Evolutionary conservation across 2,329 filamentous ascomycete species (phyloP).

Genomic region (Epichloe aotearoae): DNA sequence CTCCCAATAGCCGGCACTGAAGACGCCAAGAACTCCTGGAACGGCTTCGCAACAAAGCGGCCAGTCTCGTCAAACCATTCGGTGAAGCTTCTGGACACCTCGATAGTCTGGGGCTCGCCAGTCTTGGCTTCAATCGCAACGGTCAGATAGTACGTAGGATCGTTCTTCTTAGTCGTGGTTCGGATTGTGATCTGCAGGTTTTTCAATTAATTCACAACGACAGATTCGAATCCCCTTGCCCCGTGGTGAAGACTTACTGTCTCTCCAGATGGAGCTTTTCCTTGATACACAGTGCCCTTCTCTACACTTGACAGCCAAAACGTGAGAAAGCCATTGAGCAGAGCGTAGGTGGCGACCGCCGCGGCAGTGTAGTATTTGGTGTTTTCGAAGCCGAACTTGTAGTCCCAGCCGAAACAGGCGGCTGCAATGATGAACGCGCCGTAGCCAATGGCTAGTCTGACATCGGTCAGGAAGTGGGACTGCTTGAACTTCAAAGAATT

Average conservation of each 20-base stretch:
- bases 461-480: conserved; percentile 66
- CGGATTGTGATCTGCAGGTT: conserved; percentile 53
- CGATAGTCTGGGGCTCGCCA: conserved; percentile 29
- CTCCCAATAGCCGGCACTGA: conserved; percentile 51
- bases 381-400: conserved; percentile 74
- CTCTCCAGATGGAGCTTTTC: conserved; percentile 50
- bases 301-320: conserved; percentile 80
- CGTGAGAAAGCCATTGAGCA: conserved; percentile 66
- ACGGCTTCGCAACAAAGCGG: conserved; percentile 59
- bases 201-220: conserved; percentile 3
- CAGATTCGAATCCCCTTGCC: background rate
- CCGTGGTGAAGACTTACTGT: conserved; percentile 33
- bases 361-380: conserved; percentile 71
- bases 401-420: conserved; percentile 82
- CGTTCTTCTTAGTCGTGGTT: conserved; percentile 63
- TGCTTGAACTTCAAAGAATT: conserved; percentile 77
- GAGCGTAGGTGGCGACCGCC: conserved; percentile 67
- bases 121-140: conserved; percentile 38
- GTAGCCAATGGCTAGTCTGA: conserved; percentile 76
- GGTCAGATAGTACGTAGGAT: conserved; percentile 66
- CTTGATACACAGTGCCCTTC: conserved; percentile 69
- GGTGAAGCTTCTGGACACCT: conserved; percentile 52
- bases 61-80: conserved; percentile 66
- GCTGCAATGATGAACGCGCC: conserved; percentile 65
- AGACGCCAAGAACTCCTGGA: conserved; percentile 66